Evolutionary conservation across 2,329 filamentous ascomycete genomes (phyloP).

Genomic region (Sclerotinia spermophila): DNA sequence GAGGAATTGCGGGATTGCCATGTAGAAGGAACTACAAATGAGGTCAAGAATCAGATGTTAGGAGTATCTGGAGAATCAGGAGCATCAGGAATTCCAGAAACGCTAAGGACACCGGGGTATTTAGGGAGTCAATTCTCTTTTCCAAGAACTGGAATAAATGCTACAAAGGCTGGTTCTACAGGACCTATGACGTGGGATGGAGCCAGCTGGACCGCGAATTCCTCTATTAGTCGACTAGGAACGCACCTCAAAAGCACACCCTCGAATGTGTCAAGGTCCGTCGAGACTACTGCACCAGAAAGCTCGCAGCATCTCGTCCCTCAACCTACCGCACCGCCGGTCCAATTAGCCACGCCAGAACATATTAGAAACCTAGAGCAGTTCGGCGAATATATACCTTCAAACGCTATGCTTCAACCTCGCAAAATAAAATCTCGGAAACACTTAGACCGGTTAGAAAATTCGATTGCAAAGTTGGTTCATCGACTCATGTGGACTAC

Average conservation of each 20-base stretch:
- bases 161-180: slow-evolving; percentile 1
- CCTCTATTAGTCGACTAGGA: slow-evolving; percentile 3
- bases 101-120: background rate
- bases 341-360: background rate
- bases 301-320: background rate
- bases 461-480: slow-evolving; percentile 29
- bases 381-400: slow-evolving; percentile 3
- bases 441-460: slow-evolving; percentile 29
- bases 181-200: slow-evolving; percentile 11
- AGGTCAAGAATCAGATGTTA: background rate
- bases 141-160: background rate
- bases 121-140: background rate
- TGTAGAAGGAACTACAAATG: background rate
- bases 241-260: background rate
- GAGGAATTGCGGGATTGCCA: slow-evolving; percentile 15
- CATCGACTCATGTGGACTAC: slow-evolving; percentile 24
- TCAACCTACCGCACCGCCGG: background rate
- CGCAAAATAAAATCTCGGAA: slow-evolving; percentile 27
- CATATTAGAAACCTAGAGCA: background rate
- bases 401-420: background rate
- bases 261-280: background rate
- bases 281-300: background rate
- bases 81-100: background rate
- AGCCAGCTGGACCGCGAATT: background rate
- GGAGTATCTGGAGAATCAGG: background rate